Evolutionary conservation across 768 basidiomycete genomes (phyloP).

Genomic region (Sistotremastrum suecicum): DNA sequence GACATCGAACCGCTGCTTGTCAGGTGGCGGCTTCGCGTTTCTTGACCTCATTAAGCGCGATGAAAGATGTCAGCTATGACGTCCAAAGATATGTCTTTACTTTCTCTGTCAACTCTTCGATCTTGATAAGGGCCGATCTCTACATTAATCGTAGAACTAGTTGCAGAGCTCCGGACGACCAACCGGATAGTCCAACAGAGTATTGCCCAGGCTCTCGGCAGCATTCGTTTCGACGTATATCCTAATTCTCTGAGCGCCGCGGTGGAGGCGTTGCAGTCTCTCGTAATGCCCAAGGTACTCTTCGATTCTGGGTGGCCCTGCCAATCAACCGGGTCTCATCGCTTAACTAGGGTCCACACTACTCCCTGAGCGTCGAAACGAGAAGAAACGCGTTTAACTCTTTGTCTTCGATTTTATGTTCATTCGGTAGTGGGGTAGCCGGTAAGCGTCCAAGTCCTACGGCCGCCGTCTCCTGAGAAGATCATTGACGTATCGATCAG

Average conservation of each 20-base stretch:
- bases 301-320: too few relatives aligned
- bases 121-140: neutral
- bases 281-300: too few relatives aligned
- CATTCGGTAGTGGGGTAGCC: too few relatives aligned
- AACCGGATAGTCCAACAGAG: slow-evolving; percentile 45
- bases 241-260: slow-evolving; percentile 28
- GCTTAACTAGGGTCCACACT: too few relatives aligned
- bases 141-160: slow-evolving; percentile 53
- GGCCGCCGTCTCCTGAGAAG: too few relatives aligned
- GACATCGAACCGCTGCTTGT: slow-evolving; percentile 44
- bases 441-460: too few relatives aligned
- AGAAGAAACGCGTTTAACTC: slow-evolving; percentile 40
- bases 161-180: slow-evolving; percentile 26
- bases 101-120: slow-evolving; percentile 4
- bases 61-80: slow-evolving; percentile 48
- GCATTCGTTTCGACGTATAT: slow-evolving; percentile 46
- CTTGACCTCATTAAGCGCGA: slow-evolving; percentile 51
- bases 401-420: slow-evolving; percentile 21
- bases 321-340: too few relatives aligned
- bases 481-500: slow-evolving; percentile 10
- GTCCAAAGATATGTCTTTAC: slow-evolving; percentile 56
- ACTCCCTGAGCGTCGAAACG: slow-evolving; percentile 33
- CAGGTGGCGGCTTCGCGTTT: slow-evolving; percentile 70
- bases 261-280: neutral
- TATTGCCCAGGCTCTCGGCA: slow-evolving; percentile 54